These are phyloP conservation scores for Blastocystis sp. DNA, from an alignment of 352 stramenopile genomes.

Conservation along the genomic window DNA sequence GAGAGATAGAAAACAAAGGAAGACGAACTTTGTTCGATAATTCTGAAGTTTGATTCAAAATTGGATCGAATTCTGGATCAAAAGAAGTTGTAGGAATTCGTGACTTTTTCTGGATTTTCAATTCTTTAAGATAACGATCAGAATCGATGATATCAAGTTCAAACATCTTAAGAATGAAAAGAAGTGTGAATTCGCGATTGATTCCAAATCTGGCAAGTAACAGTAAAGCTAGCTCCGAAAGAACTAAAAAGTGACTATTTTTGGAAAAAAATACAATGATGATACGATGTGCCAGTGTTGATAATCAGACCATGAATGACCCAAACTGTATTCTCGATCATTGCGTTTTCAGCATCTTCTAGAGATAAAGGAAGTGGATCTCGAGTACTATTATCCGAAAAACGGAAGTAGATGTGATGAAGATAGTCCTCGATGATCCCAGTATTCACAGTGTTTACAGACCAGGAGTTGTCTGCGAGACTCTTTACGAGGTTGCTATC, in stretches of 20 bases:
- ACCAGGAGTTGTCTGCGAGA: slow-evolving; percentile 8
- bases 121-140: background rate
- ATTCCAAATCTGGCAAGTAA: background rate
- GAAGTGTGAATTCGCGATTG: slow-evolving; percentile 22
- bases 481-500: background rate
- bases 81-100: background rate
- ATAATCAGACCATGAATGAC: background rate
- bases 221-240: background rate
- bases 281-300: slow-evolving; percentile 7
- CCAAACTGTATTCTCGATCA: slow-evolving; percentile 12
- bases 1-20: slow-evolving; percentile 26
- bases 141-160: background rate
- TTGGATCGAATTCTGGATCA: background rate
- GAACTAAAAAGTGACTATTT: background rate
- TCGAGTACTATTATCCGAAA: background rate
- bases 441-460: background rate
- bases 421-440: slow-evolving; percentile 36
- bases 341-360: background rate
- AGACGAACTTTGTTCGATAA: background rate
- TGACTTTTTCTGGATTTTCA: background rate
- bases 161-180: slow-evolving; percentile 39
- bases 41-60: background rate
- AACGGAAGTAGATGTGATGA: background rate
- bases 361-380: background rate
- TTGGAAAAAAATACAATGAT: background rate